Evolutionary conservation across 1,139 yeast genomes (phyloP), one percentile per base, ranked within the genome.

Genomic region (Kurtzmaniella quercitrusa): DNA sequence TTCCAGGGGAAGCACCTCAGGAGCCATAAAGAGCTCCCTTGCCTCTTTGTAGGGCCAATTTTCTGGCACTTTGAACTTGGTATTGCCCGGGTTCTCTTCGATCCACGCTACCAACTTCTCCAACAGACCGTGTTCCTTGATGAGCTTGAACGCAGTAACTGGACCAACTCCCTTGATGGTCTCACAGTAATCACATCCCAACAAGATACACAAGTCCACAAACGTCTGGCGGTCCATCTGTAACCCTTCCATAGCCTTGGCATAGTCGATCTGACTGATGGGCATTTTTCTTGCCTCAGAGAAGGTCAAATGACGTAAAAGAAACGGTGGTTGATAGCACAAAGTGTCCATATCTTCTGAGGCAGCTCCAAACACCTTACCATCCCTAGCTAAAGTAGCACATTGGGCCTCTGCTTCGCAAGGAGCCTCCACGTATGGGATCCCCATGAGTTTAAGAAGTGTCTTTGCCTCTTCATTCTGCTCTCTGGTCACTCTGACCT

Each of bases 391-490:
- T 46, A 93, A 68, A 51, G 82, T 95, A 0, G 98, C 98, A 70
- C 98, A 93, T 58, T 93, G 98, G 0, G 98, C 96, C 61, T 93
- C 99, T 0, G 99, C 99, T 64, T 93, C 99, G 62, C 96, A 85
- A 1, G 99, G 98, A 0, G 98, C 98, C 45, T 82, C 81, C 7
- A 93, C 85, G 55, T 71, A 88, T 1, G 99, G 99, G 38, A 93
- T 85, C 1, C 99, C 99, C 99, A 93, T 93, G 38, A 91, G 68
- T 44, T 72, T 78, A 45, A 93, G 70, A 47, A 93, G 67, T 51
- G 77, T 73, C 60, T 89, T 88, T 16, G 96, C 98, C 57, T 94
- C 98, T 31, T 88, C 97, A 56, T 91, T 93, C 54, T 94, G 98
- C 53, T 89, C 93, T 47, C 79, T 72, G 0, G 96, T 80, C 2